Evolutionary conservation across 2,329 filamentous ascomycete genomes (phyloP).

Genomic region (Diplodia sapinea): DNA sequence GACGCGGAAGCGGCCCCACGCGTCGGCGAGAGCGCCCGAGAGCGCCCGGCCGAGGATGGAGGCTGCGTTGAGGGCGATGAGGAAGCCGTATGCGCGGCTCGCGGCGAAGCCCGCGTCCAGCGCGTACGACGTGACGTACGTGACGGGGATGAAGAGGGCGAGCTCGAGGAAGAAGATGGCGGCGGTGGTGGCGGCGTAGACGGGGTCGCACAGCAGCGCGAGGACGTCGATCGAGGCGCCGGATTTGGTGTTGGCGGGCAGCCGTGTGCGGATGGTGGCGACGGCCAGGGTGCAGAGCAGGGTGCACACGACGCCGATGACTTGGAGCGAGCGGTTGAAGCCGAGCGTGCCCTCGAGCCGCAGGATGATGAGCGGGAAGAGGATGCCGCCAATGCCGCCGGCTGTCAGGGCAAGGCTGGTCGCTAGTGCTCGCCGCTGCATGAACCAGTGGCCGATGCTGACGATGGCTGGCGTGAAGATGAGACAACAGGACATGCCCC

Average conservation of each 20-base stretch:
- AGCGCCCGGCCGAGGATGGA: constrained; percentile 58
- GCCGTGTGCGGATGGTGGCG: constrained; percentile 42
- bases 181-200: constrained; percentile 14
- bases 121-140: constrained; percentile 27
- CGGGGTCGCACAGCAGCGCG: constrained; percentile 21
- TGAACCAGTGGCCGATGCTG: constrained; percentile 50
- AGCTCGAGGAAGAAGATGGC: constrained; percentile 30
- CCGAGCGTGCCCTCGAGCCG: constrained; percentile 45
- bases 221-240: constrained; percentile 20
- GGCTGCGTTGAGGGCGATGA: constrained; percentile 31
- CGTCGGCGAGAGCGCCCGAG: constrained; percentile 57
- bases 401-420: constrained; percentile 50
- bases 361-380: constrained; percentile 46
- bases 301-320: constrained; percentile 48
- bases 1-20: constrained; percentile 57
- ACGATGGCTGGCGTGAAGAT: constrained; percentile 47
- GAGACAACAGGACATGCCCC: constrained; percentile 48
- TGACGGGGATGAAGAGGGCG: constrained; percentile 29
- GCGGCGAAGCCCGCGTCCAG: constrained; percentile 8
- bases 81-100: constrained; percentile 9
- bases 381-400: constrained; percentile 44
- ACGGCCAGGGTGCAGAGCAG: constrained; percentile 44
- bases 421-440: constrained; percentile 44
- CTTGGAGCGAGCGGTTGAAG: constrained; percentile 47
- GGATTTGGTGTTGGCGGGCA: constrained; percentile 23